Evolutionary conservation across 345 rosid genomes (phyloP).

Genomic region (Populus euphratica): DNA sequence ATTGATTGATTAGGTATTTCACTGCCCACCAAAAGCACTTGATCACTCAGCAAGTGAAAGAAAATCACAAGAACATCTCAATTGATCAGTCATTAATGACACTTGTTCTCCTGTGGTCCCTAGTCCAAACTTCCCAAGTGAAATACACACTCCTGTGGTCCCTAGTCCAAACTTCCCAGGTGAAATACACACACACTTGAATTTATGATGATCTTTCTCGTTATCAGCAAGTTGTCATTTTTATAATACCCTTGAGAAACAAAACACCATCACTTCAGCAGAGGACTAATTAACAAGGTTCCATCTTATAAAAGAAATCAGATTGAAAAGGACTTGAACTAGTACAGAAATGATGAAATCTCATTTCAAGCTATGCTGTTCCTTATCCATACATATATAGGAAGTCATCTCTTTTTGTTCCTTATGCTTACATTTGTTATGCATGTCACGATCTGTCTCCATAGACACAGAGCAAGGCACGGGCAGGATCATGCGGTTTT

Average conservation of each 20-base stretch:
- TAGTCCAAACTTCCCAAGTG: background rate
- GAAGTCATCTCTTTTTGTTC: constrained; percentile 9
- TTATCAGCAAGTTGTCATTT: constrained; percentile 13
- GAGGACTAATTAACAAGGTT: background rate
- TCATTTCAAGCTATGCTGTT: background rate
- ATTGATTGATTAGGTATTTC: background rate
- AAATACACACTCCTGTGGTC: background rate
- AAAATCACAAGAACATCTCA: background rate
- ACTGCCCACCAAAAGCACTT: background rate
- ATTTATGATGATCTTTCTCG: background rate
- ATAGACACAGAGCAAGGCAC: background rate
- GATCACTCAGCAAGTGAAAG: background rate
- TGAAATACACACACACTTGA: background rate
- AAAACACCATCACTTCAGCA: background rate
- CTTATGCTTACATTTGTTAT: constrained; percentile 5
- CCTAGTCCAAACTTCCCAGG: background rate
- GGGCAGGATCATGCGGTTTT: constrained; percentile 1
- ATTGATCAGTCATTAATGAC: background rate
- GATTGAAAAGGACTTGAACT: constrained; percentile 16
- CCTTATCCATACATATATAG: constrained; percentile 24
- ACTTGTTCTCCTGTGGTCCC: background rate
- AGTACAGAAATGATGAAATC: background rate
- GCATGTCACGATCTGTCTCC: constrained; percentile 15
- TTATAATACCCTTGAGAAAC: background rate
- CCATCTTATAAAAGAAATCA: constrained; percentile 4